phyloP scores from a whole-genome alignment of 495 filamentous ascomycete genomes.

The Poronia punctata region DNA sequence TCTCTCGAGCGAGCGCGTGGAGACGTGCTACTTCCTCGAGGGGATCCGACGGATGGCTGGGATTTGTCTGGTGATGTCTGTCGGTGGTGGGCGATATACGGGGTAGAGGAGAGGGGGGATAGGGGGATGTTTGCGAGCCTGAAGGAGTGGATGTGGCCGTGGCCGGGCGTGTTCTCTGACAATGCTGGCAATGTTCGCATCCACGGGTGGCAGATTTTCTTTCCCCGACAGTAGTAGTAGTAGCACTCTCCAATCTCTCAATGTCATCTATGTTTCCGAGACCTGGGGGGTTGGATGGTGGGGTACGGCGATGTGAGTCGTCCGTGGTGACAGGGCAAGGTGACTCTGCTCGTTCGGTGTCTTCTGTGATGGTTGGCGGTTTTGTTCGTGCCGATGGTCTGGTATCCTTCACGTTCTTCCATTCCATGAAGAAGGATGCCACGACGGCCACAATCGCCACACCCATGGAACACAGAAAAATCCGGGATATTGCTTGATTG shows the following conservation, averaged over 20 bases:
- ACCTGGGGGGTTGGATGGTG: too few relatives aligned
- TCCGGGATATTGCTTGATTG: constrained; percentile 47
- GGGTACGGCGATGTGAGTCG: too few relatives aligned
- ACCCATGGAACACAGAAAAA: constrained; percentile 48
- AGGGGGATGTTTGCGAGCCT: neutral
- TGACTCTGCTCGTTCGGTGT: too few relatives aligned
- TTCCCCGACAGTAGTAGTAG: too few relatives aligned
- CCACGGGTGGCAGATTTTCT: too few relatives aligned
- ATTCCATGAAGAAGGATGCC: constrained; percentile 51
- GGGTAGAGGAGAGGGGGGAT: neutral
- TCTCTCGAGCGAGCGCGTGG: constrained; percentile 7
- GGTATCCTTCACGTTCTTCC: constrained; percentile 51
- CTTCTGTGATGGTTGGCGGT: too few relatives aligned
- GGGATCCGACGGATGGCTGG: constrained; percentile 4
- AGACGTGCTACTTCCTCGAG: constrained; percentile 14
- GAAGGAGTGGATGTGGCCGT: neutral
- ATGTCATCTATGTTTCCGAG: too few relatives aligned
- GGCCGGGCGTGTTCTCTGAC: constrained; percentile 6
- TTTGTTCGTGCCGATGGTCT: constrained; percentile 10
- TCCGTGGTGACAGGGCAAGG: too few relatives aligned
- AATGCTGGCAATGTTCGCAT: constrained; percentile 13
- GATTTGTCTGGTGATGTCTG: too few relatives aligned
- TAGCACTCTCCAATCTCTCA: too few relatives aligned
- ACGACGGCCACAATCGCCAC: constrained; percentile 46
- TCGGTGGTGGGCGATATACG: too few relatives aligned